Percentiles rank a stretch among this genome's conserved stretches.
phyloP scores from a whole-genome alignment of 176 grass and related monocot species.

The Zea luxurians region DNA sequence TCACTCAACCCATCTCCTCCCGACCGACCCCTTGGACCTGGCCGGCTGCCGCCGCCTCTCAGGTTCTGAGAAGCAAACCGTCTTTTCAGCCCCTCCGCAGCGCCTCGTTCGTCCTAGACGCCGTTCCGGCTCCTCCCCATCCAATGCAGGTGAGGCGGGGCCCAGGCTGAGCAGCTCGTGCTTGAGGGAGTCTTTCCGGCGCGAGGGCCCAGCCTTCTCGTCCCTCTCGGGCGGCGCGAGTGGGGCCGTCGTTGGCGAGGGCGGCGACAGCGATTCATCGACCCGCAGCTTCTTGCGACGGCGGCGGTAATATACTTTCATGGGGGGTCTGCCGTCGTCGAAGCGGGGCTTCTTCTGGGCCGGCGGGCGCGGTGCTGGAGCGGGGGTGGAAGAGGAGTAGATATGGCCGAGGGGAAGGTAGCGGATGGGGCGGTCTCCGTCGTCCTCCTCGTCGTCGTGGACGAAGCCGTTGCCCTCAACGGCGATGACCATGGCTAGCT shows the following conservation, averaged over 20 bases:
- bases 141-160: conserved; percentile 36
- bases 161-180: conserved; percentile 55
- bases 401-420: conserved; percentile 74
- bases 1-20: conserved; percentile 90
- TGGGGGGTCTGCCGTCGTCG: conserved; percentile 20
- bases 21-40: conserved; percentile 42
- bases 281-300: conserved; percentile 45
- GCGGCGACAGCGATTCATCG: conserved; percentile 15
- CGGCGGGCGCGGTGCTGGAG: conserved; percentile 43
- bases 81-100: conserved; percentile 23
- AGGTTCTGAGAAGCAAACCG: conserved; percentile 10
- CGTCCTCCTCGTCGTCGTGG: conserved; percentile 51
- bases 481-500: conserved; percentile 70
- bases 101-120: conserved; percentile 30
- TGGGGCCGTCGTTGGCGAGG: conserved; percentile 14
- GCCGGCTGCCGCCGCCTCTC: conserved; percentile 33
- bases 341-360: conserved; percentile 42
- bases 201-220: conserved; percentile 8
- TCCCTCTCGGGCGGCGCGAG: background rate
- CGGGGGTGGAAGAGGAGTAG: conserved; percentile 66
- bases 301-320: conserved; percentile 51
- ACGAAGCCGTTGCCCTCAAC: conserved; percentile 50
- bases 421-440: conserved; percentile 55
- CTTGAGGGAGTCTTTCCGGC: conserved; percentile 44
- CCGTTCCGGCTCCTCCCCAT: background rate